Percentiles rank a stretch among this genome's conserved stretches.
Conservation (phyloP, 164 flowering plant species). For the Nymphaea thermarum region DNA sequence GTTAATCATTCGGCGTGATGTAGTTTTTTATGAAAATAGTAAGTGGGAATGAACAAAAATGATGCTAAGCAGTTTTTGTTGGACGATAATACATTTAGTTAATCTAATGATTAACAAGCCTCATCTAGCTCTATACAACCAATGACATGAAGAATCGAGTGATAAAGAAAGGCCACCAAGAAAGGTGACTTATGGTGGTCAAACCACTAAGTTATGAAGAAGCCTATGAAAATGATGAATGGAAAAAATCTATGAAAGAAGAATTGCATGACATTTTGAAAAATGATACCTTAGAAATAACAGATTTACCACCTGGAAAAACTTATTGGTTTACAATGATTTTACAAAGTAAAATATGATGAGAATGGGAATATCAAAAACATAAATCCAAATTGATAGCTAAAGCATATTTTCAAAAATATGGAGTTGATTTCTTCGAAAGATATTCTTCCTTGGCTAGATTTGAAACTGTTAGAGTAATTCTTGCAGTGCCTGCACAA, state of each 20-base stretch:
- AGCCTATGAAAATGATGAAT: conserved; percentile 3
- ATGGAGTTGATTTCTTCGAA: conserved; percentile 1
- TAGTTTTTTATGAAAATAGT: not conserved
- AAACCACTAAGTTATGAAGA: conserved; percentile 6
- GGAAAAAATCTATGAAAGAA: conserved; percentile 9
- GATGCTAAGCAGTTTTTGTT: not conserved
- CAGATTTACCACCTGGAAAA: conserved; percentile 2
- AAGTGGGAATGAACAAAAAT: not conserved
- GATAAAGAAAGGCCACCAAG: not conserved
- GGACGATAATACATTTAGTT: not conserved
- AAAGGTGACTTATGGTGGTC: not conserved
- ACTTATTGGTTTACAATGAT: conserved; percentile 8
- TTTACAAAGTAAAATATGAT: conserved; percentile 6
- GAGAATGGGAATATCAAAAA: conserved; percentile 3
- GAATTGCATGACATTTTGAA: conserved; percentile 7
- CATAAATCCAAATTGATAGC: conserved; percentile 3
- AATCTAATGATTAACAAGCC: no score
- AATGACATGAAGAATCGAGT: no score
- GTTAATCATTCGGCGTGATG: not conserved
- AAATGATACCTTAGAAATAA: conserved; percentile 4
- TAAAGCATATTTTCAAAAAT: conserved; percentile 4
- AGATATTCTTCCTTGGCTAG: conserved; percentile 3
- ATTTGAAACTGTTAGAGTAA: conserved; percentile 9
- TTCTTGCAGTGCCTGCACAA: conserved; percentile 6
- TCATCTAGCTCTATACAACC: no score